phyloP scores from a whole-genome alignment of 768 basidiomycete genomes.

The Boletellus ananiceps region DNA sequence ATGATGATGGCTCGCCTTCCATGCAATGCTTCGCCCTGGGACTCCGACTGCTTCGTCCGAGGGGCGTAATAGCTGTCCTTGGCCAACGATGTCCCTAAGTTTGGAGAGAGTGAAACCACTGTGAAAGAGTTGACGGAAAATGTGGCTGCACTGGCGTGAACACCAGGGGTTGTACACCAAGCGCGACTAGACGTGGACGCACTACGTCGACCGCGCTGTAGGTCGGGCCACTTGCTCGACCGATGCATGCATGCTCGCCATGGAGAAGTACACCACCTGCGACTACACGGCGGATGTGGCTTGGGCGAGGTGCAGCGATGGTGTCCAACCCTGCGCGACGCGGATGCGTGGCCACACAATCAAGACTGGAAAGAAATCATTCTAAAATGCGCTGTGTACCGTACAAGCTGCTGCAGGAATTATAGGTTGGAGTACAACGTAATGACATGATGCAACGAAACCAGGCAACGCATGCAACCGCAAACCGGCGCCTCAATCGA shows the following conservation, averaged over 20 bases:
- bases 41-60: conserved; percentile 43
- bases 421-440: conserved; percentile 29
- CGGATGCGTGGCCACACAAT: too few relatives aligned
- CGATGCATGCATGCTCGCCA: conserved; percentile 12
- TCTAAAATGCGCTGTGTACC: conserved; percentile 30
- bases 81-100: conserved; percentile 61
- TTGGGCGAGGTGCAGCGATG: too few relatives aligned
- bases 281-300: too few relatives aligned
- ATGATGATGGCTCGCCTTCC: conserved; percentile 56
- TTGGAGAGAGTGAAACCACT: conserved; percentile 54
- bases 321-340: too few relatives aligned
- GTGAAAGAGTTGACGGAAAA: conserved; percentile 46
- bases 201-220: conserved; percentile 22
- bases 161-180: background rate
- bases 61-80: conserved; percentile 51
- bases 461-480: conserved; percentile 20
- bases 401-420: conserved; percentile 28
- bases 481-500: conserved; percentile 50
- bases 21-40: conserved; percentile 74
- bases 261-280: too few relatives aligned
- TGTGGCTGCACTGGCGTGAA: conserved; percentile 28
- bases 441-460: conserved; percentile 29
- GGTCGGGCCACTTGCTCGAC: conserved; percentile 25
- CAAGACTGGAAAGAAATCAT: conserved; percentile 11
- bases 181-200: conserved; percentile 8